Base-by-base conservation (phyloP, 306 rosid species). In the Citrullus mucosospermus region DNA sequence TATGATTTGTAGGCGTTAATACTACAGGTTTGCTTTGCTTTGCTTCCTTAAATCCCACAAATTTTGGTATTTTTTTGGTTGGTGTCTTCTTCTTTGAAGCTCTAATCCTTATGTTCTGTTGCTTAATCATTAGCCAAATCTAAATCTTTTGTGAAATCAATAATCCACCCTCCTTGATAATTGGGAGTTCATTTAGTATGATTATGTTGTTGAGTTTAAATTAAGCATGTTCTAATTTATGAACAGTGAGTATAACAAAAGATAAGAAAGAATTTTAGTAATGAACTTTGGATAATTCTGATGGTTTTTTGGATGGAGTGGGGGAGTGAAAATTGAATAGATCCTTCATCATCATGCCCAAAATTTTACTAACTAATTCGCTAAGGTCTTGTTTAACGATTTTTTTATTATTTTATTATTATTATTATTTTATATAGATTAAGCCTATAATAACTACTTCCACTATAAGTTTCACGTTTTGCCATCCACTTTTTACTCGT, bases 11-110 rank as follows among this genome's bases (percentile, higher is more conserved):
- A 46, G 38, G 57, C 57, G 18, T 6, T 10, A 70, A 71, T 48
- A 48, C 58, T 25, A 71, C 76, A 25, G 76, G 48, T 71, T 71
- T 71, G 76, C 76, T 71, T 71, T 57, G 76, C 25, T 71, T 71
- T 71, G 76, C 76, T 71, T 71, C 76, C 76, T 71, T 71, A 71
- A 46, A 71, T 71, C 76, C 58, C 56, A 71, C 58, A 6, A 44
- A 25, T 20, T 71, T 71, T 25, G 14, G 54, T 32, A 15, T 48
- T 46, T 8, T 43, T 8, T 44, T 43, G 56, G 75, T 68, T 6
- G 75, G 75, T 68, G 25, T 69, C 36, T 38, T 66, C 48, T 69
- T 67, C 73, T 44, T 44, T 48, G 53, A 70, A 43, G 13, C 58
- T 25, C 59, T 48, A 71, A 71, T 62, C 69, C 69, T 13, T 16